Conservation (phyloP, 306 rosid genomes). For the Ochetophila trinervis region DNA sequence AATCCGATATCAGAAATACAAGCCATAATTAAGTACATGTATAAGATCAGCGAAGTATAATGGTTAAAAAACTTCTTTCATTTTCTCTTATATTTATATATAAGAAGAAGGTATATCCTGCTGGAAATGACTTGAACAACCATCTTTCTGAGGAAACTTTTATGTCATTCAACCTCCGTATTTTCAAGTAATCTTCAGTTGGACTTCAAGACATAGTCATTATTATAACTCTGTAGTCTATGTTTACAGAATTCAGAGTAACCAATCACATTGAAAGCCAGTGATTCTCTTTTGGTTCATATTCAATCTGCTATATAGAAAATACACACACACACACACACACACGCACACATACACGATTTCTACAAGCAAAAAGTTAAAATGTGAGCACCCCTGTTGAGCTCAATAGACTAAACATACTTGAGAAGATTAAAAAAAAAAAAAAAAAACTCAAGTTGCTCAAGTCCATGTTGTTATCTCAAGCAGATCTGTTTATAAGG, state of each 20-base stretch:
- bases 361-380: too few relatives aligned
- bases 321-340: too few relatives aligned
- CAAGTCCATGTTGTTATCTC: background rate
- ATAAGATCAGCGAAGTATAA: too few relatives aligned
- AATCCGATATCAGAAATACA: background rate
- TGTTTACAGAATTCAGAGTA: too few relatives aligned
- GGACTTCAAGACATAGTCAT: slow-evolving; percentile 1
- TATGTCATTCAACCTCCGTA: background rate
- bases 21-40: too few relatives aligned
- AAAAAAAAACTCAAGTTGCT: background rate
- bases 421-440: background rate
- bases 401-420: background rate
- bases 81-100: too few relatives aligned
- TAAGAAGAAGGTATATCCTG: too few relatives aligned
- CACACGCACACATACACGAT: background rate
- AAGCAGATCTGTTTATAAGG: background rate
- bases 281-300: too few relatives aligned
- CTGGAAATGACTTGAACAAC: too few relatives aligned
- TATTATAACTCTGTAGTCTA: background rate
- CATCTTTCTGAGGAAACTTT: background rate
- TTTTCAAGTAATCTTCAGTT: background rate
- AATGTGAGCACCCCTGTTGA: background rate
- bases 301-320: background rate
- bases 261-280: too few relatives aligned
- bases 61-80: too few relatives aligned